Evolutionary conservation across 345 rosid species (phyloP), one percentile per base, ranked within the genome.

Genomic region (Salix viminalis): DNA sequence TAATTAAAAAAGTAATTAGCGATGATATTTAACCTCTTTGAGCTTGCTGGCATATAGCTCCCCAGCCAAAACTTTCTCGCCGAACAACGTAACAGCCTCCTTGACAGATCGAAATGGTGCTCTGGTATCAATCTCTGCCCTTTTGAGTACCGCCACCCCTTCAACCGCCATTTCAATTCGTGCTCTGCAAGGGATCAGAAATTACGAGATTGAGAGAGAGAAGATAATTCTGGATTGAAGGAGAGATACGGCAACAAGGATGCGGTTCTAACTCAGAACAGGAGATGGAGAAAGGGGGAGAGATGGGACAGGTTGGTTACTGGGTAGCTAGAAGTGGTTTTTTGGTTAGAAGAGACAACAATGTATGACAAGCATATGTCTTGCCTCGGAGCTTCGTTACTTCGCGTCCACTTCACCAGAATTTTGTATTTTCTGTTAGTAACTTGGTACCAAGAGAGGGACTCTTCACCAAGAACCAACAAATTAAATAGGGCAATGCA

Each of bases 41-140:
- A 87, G 88, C 87, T 86, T 91, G 81, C 74, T 83, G 74, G 91
- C 77, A 69, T 84, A 90, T 60, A 88, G 79, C 77, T 94, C 92
- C 44, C 82, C 85, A 4, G 91, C 91, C 60, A 91, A 78, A 77
- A 89, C 90, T 81, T 84, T 91, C 74, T 94, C 94, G 0, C 98
- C 97, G 67, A 94, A 92, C 86, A 94, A 74, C 18, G 94, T 78
- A 8, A 93, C 94, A 0, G 98, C 98, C 76, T 93, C 98, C 81
- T 83, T 90, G 34, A 94, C 94, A 2, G 94, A 91, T 70, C 81
- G 87, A 82, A 94, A 94, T 0, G 98, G 97, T 23, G 92, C 87
- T 46, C 79, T 77, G 1, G 94, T 90, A 64, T 94, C 97, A 1
- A 94, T 90, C 80, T 90, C 98, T 10, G 91, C 94, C 81, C 91